Base-by-base conservation (phyloP, 441 rosid genomes). In the Gossypium gossypioides region DNA sequence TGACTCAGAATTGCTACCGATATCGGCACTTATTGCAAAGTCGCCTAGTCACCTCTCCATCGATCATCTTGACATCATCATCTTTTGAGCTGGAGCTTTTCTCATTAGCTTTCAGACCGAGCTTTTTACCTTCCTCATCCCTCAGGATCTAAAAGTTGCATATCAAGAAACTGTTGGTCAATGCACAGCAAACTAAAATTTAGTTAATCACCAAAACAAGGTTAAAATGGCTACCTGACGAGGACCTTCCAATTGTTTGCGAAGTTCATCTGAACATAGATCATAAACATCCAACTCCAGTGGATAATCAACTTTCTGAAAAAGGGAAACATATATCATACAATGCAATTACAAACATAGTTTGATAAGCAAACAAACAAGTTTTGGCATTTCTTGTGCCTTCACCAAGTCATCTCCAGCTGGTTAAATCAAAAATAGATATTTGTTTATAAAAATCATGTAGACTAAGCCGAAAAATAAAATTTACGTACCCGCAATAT, bases 261-360 rank as follows among this genome's bases (percentile, higher is more conserved):
- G 84, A 48, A 96, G 92, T 69, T 91, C 98, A 46, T 89, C 92
- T 4, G 98, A 96, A 75, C 98, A 96, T 8, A 96, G 78, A 82
- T 96, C 97, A 73, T 77, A 91, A 51, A 96, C 77, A 84, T 96
- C 97, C 89, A 96, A 78, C 87, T 86, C 91, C 85, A 96, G 75
- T 1, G 99, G 97, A 78, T 90, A 96, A 83, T 96, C 96, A 76
- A 96, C 98, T 93, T 91, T 96, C 98, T 93, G 82, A 69, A 27
- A 84, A 74, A 69, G 9, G 70, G 24, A 76, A 74, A 56, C 56
- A 64, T 40, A 52, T 66, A 18, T 66, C 5, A 52, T 34, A n/a
- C 24, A 5, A 73, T 9, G 21, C 15, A 7, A 69, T 55, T 52
- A 18, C 18, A 34, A 69, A 19, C 51, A 29, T 21, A 9, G 46